Evolutionary conservation across 441 rosid species (phyloP).

Genomic region (Croton laevigatus): DNA sequence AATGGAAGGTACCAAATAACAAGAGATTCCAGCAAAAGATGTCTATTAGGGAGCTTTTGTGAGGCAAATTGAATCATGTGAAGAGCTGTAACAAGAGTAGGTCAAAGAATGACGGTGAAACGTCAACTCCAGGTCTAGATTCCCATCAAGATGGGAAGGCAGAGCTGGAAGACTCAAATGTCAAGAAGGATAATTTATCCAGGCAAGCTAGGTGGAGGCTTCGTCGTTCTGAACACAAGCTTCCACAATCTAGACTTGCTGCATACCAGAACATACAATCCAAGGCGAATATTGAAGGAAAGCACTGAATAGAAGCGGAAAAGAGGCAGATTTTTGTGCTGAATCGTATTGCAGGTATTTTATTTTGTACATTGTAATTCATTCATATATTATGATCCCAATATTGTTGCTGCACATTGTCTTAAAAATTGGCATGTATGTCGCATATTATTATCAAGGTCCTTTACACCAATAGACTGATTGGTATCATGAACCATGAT

Average conservation of each 20-base stretch:
- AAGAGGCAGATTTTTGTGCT: not conserved
- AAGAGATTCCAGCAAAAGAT: constrained; percentile 48
- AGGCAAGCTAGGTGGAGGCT: constrained; percentile 60
- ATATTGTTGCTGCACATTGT: too few relatives aligned
- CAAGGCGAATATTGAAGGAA: constrained; percentile 35
- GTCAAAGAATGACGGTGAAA: constrained; percentile 25
- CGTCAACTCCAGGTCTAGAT: constrained; percentile 22
- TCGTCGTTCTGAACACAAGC: constrained; percentile 45
- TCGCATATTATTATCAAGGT: too few relatives aligned
- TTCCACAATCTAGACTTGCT: constrained; percentile 47
- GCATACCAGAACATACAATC: constrained; percentile 56
- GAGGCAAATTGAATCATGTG: constrained; percentile 29
- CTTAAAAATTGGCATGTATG: too few relatives aligned
- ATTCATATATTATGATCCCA: too few relatives aligned
- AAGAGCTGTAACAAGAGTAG: constrained; percentile 37
- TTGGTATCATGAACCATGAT: too few relatives aligned
- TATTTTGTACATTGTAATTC: too few relatives aligned
- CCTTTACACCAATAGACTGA: too few relatives aligned
- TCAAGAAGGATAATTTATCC: constrained; percentile 32
- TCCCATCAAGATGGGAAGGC: constrained; percentile 27
- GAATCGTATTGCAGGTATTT: not conserved
- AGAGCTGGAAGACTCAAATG: constrained; percentile 25
- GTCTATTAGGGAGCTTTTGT: constrained; percentile 42
- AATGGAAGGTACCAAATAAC: constrained; percentile 64
- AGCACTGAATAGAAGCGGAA: constrained; percentile 16